Evolutionary conservation across 441 rosid genomes (phyloP), one percentile per base, ranked within the genome.

Genomic region (Kokia cookei): DNA sequence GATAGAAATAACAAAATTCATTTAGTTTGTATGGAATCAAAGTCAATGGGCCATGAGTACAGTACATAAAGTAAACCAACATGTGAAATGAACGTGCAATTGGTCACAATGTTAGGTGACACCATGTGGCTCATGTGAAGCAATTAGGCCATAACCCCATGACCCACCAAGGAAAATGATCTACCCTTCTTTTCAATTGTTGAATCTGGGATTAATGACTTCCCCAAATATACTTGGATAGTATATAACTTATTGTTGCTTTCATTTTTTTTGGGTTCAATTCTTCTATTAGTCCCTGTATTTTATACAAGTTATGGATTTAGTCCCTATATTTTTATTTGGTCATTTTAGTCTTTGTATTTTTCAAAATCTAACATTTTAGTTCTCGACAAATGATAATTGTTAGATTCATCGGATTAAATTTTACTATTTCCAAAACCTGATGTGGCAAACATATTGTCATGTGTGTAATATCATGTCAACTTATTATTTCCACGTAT

Each of bases 61-160:
- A 48, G 35, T n/a, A 10, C 7, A 42, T 15, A n/a, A 69, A 45
- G 48, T 59, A 24, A 59, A 45, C 74, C n/a, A 47, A 45, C 69
- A 48, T 60, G 59, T 59, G 42, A 65, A 7, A 59, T 61, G 55
- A 47, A 32, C 62, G 22, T 60, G 47, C 22, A 37, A 45, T 27
- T 24, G 3, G 19, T 22, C 53, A 69, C 58, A 53, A 2, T 48
- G 62, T 62, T 68, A 17, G 74, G 75, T 70, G 71, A 70, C 64
- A 70, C 32, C 75, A 71, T 63, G 71, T 71, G 79, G 57, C 27
- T 29, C 65, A 51, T 53, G 65, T 69, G 69, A 75, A 29, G 32
- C 45, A 48, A 22, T 13, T 45, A 60, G 74, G 13, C 54, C 65
- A 71, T 32, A 1, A 5, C 3, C 35, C 35, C 35, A 65, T 13